phyloP scores from a whole-genome alignment of 2,329 filamentous ascomycete genomes.

The Rutstroemia sp. region DNA sequence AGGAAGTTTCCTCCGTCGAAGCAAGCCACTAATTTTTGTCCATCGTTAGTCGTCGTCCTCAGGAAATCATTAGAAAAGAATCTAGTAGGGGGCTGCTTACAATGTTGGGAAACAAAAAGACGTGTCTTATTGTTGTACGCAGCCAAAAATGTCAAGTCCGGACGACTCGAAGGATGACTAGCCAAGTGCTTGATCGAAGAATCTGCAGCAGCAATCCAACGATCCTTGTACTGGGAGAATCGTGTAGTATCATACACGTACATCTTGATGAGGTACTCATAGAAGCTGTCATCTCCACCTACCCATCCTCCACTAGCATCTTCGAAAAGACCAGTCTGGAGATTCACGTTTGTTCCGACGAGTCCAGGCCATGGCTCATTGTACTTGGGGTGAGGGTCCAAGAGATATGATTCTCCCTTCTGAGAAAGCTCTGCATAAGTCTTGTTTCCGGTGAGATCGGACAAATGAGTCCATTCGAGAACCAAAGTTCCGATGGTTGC shows the following conservation, averaged over 20 bases:
- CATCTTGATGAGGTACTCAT: conserved; percentile 91
- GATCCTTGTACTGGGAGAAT: conserved; percentile 60
- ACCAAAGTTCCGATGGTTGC: conserved; percentile 73
- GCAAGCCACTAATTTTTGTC: conserved; percentile 53
- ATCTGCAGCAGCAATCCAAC: conserved; percentile 69
- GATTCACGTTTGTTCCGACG: conserved; percentile 59
- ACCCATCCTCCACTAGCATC: conserved; percentile 68
- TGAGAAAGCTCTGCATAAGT: conserved; percentile 61
- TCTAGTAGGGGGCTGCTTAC: conserved; percentile 15
- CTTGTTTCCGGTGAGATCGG: conserved; percentile 62
- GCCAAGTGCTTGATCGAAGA: conserved; percentile 65
- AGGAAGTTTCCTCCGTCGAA: conserved; percentile 84
- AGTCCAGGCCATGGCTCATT: conserved; percentile 72
- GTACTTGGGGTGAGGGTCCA: conserved; percentile 54
- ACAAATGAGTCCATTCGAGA: conserved; percentile 76
- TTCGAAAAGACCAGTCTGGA: conserved; percentile 57
- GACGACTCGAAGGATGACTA: conserved; percentile 57
- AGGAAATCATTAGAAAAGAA: too few relatives aligned
- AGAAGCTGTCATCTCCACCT: conserved; percentile 72
- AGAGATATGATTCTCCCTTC: conserved; percentile 60
- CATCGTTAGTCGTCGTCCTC: neutral
- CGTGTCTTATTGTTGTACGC: conserved; percentile 42
- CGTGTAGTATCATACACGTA: conserved; percentile 65
- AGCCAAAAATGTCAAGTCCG: conserved; percentile 67
- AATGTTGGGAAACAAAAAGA: conserved; percentile 38